Percentiles rank a stretch among this genome's conserved stretches.
Conservation (phyloP, 2,329 filamentous ascomycete genomes). For the Ceratocystis harringtonii region DNA sequence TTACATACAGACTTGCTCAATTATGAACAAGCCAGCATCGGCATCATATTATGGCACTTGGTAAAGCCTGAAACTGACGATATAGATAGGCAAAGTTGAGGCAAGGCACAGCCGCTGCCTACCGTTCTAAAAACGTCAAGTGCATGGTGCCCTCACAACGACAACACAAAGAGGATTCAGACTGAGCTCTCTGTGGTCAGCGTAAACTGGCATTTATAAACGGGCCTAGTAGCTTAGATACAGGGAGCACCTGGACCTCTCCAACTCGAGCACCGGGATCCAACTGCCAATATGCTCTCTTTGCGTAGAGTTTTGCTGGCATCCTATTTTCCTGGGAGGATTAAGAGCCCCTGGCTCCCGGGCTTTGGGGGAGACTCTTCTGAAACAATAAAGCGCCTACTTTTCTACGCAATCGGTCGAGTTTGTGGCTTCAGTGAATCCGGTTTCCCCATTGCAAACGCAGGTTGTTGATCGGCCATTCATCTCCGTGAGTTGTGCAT, state of each 20-base stretch:
- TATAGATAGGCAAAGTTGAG: too few relatives aligned
- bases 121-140: too few relatives aligned
- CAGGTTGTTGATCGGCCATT: not conserved
- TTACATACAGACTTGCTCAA: too few relatives aligned
- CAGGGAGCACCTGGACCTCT: not conserved
- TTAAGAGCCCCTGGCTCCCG: not conserved
- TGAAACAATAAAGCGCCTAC: constrained; percentile 3
- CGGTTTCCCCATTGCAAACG: not conserved
- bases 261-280: too few relatives aligned
- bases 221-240: not conserved
- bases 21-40: too few relatives aligned
- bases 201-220: not conserved
- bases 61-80: too few relatives aligned
- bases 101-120: too few relatives aligned
- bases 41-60: too few relatives aligned
- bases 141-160: too few relatives aligned
- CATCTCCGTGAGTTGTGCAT: not conserved
- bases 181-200: not conserved
- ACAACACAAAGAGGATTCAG: not conserved
- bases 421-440: not conserved
- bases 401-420: not conserved
- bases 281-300: not conserved
- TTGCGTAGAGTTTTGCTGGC: not conserved
- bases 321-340: not conserved
- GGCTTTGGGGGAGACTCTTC: not conserved